Conservation (phyloP, 495 filamentous ascomycete species). For the Oidiodendron maius region DNA sequence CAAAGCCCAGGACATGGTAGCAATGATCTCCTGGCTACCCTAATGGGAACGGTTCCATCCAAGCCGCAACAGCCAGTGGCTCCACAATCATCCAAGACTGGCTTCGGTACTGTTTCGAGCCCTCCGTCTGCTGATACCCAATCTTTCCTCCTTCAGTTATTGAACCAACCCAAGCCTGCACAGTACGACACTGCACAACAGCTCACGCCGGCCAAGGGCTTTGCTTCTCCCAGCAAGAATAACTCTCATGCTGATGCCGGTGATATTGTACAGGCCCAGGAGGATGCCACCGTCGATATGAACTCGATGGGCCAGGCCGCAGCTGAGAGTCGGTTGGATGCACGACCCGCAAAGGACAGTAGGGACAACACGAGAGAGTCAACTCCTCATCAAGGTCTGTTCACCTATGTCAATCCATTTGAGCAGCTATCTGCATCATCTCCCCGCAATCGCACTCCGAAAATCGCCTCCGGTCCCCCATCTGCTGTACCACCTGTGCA, state of each 20-base stretch:
- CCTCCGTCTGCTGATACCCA: slow-evolving; percentile 39
- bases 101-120: not conserved
- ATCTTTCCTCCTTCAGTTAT: slow-evolving; percentile 44
- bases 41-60: slow-evolving; percentile 31
- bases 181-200: slow-evolving; percentile 35
- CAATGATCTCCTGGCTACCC: slow-evolving; percentile 43
- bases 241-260: slow-evolving; percentile 16
- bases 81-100: slow-evolving; percentile 2
- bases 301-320: slow-evolving; percentile 17
- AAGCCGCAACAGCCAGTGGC: slow-evolving; percentile 9
- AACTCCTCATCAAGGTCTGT: slow-evolving; percentile 41
- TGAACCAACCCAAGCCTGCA: slow-evolving; percentile 47
- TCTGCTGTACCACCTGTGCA: slow-evolving; percentile 16
- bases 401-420: slow-evolving; percentile 77
- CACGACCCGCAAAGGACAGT: slow-evolving; percentile 17
- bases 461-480: slow-evolving; percentile 13
- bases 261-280: slow-evolving; percentile 17
- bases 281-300: slow-evolving; percentile 17
- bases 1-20: slow-evolving; percentile 4
- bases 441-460: slow-evolving; percentile 50
- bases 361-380: slow-evolving; percentile 15
- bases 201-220: slow-evolving; percentile 10
- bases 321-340: slow-evolving; percentile 6
- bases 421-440: slow-evolving; percentile 66
- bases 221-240: slow-evolving; percentile 18